A percentile compares a stretch with the other conserved stretches of the same genome.
Conservation (phyloP, 2,329 filamentous ascomycete genomes). For the Fusarium brachygibbosum region DNA sequence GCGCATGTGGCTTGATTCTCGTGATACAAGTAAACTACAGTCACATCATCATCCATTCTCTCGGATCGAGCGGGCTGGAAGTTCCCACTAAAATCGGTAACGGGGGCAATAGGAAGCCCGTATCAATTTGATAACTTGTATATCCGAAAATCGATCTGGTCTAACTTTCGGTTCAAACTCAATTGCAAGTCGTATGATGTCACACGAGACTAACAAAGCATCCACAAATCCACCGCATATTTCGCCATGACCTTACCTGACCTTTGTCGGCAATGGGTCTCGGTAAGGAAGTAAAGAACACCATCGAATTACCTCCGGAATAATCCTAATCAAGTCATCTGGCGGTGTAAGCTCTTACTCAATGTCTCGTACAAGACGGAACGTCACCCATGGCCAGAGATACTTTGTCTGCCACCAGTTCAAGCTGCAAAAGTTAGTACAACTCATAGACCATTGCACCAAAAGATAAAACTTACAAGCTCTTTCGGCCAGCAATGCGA, state of each 20-base stretch:
- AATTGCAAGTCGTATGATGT: conserved; percentile 39
- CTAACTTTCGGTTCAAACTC: conserved; percentile 15
- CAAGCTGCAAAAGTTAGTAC: conserved; percentile 5
- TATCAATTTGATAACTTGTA: conserved; percentile 7
- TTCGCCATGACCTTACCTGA: conserved; percentile 4
- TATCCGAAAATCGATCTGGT: conserved; percentile 28
- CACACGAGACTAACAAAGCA: conserved; percentile 16
- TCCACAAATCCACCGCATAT: conserved; percentile 23
- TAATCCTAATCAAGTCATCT: too few species aligned
- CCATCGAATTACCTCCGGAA: not conserved
- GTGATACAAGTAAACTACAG: not conserved
- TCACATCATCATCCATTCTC: conserved; percentile 16
- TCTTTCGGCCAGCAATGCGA: conserved; percentile 28
- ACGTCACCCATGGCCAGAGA: conserved; percentile 33
- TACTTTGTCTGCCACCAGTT: conserved; percentile 43
- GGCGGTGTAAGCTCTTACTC: not conserved
- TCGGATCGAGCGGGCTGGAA: conserved; percentile 21
- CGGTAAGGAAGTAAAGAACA: conserved; percentile 1
- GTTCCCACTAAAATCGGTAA: conserved; percentile 18
- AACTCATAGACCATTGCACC: rapidly evolving
- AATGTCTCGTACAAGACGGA: conserved; percentile 24
- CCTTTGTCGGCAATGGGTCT: conserved; percentile 14
- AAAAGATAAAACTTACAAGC: conserved; percentile 22
- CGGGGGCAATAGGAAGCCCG: conserved; percentile 4
- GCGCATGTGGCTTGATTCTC: conserved; percentile 6